phyloP scores from a whole-genome alignment of 441 rosid species.

The Lepidium campestre region DNA sequence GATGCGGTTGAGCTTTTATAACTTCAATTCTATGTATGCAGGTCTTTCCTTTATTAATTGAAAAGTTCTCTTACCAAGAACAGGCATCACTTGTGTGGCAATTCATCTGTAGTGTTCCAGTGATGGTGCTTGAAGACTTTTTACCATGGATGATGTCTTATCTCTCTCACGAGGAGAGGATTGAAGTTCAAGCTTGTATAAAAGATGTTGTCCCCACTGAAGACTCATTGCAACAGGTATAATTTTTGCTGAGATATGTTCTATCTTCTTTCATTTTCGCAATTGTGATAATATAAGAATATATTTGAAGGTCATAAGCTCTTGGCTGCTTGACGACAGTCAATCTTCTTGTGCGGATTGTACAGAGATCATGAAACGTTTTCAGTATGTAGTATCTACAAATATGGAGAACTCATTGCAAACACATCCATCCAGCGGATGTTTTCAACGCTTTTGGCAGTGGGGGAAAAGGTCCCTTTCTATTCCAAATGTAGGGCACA shows the following conservation, averaged over 20 bases:
- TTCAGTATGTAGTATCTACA: slow-evolving; percentile 12
- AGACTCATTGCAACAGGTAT: slow-evolving; percentile 80
- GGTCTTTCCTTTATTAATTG: slow-evolving; percentile 92
- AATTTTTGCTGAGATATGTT: slow-evolving; percentile 11
- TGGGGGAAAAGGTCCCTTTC: slow-evolving; percentile 20
- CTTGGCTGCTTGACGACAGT: slow-evolving; percentile 42
- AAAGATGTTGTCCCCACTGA: slow-evolving; percentile 72
- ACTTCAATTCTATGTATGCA: slow-evolving; percentile 11
- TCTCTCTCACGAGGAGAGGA: slow-evolving; percentile 70
- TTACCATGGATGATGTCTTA: slow-evolving; percentile 97
- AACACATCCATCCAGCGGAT: slow-evolving; percentile 17
- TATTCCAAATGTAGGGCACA: slow-evolving; percentile 24
- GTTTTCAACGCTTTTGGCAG: slow-evolving; percentile 30
- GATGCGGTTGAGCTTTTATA: too few relatives aligned
- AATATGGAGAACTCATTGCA: slow-evolving; percentile 24
- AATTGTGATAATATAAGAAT: slow-evolving; percentile 19
- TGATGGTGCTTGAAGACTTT: slow-evolving; percentile 78
- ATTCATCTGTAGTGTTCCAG: slow-evolving; percentile 97
- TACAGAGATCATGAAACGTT: slow-evolving; percentile 21
- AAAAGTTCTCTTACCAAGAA: slow-evolving; percentile 80
- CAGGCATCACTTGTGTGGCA: slow-evolving; percentile 97
- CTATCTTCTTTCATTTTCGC: slow-evolving; percentile 1
- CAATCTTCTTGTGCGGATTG: slow-evolving; percentile 20
- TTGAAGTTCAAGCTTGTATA: slow-evolving; percentile 69
- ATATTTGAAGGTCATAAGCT: slow-evolving; percentile 50